phyloP scores from a whole-genome alignment of 352 stramenopile genomes.

The Pythium rishiriense region DNA sequence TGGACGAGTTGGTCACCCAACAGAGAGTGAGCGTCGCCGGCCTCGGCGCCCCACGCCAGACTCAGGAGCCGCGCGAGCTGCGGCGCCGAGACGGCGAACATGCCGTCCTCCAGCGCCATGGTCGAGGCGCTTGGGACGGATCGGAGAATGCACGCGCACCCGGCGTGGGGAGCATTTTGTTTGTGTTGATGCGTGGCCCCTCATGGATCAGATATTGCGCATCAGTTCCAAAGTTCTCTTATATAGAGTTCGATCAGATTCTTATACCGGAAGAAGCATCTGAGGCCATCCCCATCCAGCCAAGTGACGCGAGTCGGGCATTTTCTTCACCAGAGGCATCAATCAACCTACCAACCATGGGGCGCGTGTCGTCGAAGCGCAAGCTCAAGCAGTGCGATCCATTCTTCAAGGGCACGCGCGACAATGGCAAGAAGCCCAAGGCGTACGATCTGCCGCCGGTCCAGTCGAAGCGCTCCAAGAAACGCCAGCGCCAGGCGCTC shows the following conservation, averaged over 20 bases:
- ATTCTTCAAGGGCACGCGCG: slow-evolving; percentile 83
- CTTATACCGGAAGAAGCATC: neutral
- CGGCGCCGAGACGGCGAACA: neutral
- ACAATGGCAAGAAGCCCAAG: slow-evolving; percentile 71
- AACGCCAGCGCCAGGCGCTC: slow-evolving; percentile 65
- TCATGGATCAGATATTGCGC: neutral
- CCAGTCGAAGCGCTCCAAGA: slow-evolving; percentile 79
- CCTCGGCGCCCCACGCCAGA: neutral
- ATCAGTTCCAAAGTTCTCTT: neutral
- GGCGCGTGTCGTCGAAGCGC: slow-evolving; percentile 68
- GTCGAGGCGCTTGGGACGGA: too few species aligned
- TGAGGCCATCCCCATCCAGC: slow-evolving; percentile 24
- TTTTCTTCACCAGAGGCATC: neutral
- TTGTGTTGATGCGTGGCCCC: too few species aligned
- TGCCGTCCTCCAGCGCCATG: neutral
- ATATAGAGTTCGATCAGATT: slow-evolving; percentile 3
- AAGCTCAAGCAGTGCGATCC: slow-evolving; percentile 88
- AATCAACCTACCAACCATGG: slow-evolving; percentile 41
- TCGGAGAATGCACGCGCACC: too few species aligned
- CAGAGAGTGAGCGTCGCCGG: too few species aligned
- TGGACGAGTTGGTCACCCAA: neutral
- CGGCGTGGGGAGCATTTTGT: too few species aligned
- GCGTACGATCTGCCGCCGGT: slow-evolving; percentile 67
- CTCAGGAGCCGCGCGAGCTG: neutral
- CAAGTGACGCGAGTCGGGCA: slow-evolving; percentile 9